Evolutionary conservation across 2,329 filamentous ascomycete genomes (phyloP), one percentile per base, ranked within the genome.

Genomic region (Arthrinium phaeospermum): DNA sequence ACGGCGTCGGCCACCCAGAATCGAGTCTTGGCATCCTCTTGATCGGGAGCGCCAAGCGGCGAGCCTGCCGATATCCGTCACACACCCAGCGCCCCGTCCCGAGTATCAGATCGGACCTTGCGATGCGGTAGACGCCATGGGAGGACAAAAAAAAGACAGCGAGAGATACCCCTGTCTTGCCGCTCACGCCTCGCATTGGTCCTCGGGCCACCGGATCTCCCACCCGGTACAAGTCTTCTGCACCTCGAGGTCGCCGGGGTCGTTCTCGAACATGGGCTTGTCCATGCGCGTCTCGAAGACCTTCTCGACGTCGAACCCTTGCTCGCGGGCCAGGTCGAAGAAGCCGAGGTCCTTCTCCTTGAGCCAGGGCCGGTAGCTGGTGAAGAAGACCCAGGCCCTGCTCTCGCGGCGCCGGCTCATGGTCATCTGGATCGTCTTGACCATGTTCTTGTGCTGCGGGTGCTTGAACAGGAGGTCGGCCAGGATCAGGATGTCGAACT

Each of bases 391-490:
- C 77, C 95, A 89, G 2, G 95, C 94, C 71, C 87, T 87, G 68
- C 92, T 90, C 1, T 85, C 84, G 4, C 81, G 77, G 4, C 84
- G 81, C 74, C 84, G 86, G 76, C 87, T 89, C 77, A 98, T 82
- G 22, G 92, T 93, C 78, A 88, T 80, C 77, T 88, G 85, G 73
- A 98, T 89, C 4, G 92, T 94, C 75, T 89, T 87, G 75, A 97
- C 86, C 73, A 98, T 86, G 78, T 94, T 94, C 1, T 83, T 85
- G 79, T 98, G 96, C 84, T 98, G 95, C 5, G 91, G 93, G 81
- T 98, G 95, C 73, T 96, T 94, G 84, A 98, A 98, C 4, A 98
- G 87, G 69, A 98, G 87, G 81, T 98, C 96, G 4, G 95, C 95
- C 61, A 98, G 87, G 72, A 98, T 92, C 37, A 98, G 82, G 6